Conservation (phyloP, 108 stramenopile genomes). For the Schizochytrium sp. region DNA sequence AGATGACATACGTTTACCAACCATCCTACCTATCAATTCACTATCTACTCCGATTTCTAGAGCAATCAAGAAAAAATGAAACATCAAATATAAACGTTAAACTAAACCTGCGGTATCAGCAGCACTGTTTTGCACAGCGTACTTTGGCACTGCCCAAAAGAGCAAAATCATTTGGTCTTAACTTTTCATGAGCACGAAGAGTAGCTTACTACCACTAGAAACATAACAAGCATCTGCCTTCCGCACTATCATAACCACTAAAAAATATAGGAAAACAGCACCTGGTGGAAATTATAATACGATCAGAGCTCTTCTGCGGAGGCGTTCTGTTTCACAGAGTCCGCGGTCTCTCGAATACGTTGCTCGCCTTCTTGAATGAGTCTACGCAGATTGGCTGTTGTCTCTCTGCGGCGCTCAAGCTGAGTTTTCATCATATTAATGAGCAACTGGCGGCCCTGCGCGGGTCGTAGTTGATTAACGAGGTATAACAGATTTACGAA, state of each 20-base stretch:
- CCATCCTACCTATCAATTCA: too few relatives aligned
- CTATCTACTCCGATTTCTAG: too few relatives aligned
- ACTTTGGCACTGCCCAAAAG: too few relatives aligned
- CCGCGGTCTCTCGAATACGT: conserved; percentile 19
- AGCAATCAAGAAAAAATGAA: too few relatives aligned
- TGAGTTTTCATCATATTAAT: conserved; percentile 46
- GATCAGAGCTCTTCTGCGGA: background rate
- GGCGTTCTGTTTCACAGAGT: background rate
- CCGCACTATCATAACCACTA: background rate
- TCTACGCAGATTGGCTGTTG: background rate
- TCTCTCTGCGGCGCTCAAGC: conserved; percentile 15
- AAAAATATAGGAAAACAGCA: background rate
- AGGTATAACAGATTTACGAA: conserved; percentile 26
- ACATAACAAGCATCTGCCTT: too few relatives aligned
- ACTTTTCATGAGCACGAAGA: too few relatives aligned
- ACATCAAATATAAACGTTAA: too few relatives aligned
- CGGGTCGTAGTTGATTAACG: conserved; percentile 51
- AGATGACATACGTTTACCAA: too few relatives aligned
- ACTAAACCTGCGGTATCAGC: too few relatives aligned
- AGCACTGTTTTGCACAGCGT: too few relatives aligned
- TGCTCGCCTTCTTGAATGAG: background rate
- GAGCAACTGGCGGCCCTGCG: conserved; percentile 53
- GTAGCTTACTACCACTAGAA: too few relatives aligned
- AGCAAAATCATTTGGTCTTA: too few relatives aligned
- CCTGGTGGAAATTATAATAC: conserved; percentile 11